These are phyloP conservation scores for Leccinum glutinopallens DNA, from an alignment of 1,284 basidiomycete genomes.

Conservation along the genomic window DNA sequence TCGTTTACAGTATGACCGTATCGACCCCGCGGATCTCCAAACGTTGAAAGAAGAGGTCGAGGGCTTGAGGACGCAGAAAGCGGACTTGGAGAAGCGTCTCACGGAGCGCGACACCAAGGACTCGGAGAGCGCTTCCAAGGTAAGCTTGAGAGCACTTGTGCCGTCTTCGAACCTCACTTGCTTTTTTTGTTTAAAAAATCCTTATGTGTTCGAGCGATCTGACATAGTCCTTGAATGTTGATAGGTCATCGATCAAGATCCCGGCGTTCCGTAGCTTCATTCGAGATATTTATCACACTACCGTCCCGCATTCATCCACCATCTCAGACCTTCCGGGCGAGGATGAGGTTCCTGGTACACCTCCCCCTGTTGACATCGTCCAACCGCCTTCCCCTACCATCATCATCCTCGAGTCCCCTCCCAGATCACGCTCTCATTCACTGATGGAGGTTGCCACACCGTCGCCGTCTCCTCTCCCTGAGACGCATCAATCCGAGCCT, in stretches of 20 bases:
- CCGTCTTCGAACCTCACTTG: no score
- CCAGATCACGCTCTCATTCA: conserved; percentile 41
- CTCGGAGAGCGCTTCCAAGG: conserved; percentile 41
- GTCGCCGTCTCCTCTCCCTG: conserved; percentile 25
- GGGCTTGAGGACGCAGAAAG: conserved; percentile 49
- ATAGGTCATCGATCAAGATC: no score
- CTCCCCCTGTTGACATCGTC: conserved; percentile 21
- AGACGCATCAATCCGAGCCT: conserved; percentile 29
- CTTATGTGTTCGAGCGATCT: no score
- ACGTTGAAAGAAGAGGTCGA: conserved; percentile 75
- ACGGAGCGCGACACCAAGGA: conserved; percentile 46
- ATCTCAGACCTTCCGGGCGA: conserved; percentile 17
- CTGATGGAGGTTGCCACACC: conserved; percentile 52
- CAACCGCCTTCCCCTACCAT: conserved; percentile 24
- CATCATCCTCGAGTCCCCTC: conserved; percentile 22
- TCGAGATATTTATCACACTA: no score
- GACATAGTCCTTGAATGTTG: no score
- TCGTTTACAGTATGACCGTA: conserved; percentile 72
- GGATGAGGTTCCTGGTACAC: conserved; percentile 14
- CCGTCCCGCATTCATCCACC: conserved; percentile 1
- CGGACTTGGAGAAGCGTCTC: conserved; percentile 40
- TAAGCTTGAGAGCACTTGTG: conserved; percentile 17
- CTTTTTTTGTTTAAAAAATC: no score
- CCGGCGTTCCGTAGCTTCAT: no score
- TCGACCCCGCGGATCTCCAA: conserved; percentile 87